Evolutionary conservation across 306 rosid species (phyloP), one percentile per base, ranked within the genome.

Genomic region (Acmispon strigosus): DNA sequence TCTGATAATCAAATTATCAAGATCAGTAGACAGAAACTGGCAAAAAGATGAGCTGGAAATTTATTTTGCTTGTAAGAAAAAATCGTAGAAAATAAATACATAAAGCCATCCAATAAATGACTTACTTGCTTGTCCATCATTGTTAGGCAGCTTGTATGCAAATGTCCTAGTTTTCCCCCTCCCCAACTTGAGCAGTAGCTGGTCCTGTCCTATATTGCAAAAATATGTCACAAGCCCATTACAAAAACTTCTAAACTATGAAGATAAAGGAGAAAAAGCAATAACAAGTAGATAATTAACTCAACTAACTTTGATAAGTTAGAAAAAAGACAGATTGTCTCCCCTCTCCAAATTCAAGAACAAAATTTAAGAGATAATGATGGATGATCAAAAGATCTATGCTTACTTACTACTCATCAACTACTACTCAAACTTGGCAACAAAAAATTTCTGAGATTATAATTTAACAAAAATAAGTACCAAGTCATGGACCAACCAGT

Each of bases 151-250:
- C 78, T 78, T 69, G 66, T 15, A 8, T 7, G 32, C 62, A 47
- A 41, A 37, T 59, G 29, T 79, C 61, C 62, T 73, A n/a, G 49
- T 73, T 75, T 80, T 80, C 75, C 61, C 75, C 81, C 74, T 82
- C 59, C 76, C 83, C 72, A 76, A 75, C 29, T 82, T 74, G 10
- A 64, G 84, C 78, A 95, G 82, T 63, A 77, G 84, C 54, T 78
- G 82, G 73, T 85, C 84, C 99, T 95, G 97, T 81, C 82, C 81
- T 55, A 86, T 79, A 69, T 76, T 45, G 29, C 70, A 84, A 74
- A 69, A n/a, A 48, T 48, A 53, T 69, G 54, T 75, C 66, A 75
- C 59, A 49, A 56, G 50, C 24, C 63, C 54, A 74, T n/a, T 22
- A 51, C 15, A 78, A 43, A 62, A 65, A 58, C 47, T 18, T 52